These are phyloP conservation scores for Pestalotiopsis sp. DNA, from an alignment of 2,329 filamentous ascomycete species.

Conservation along the genomic window DNA sequence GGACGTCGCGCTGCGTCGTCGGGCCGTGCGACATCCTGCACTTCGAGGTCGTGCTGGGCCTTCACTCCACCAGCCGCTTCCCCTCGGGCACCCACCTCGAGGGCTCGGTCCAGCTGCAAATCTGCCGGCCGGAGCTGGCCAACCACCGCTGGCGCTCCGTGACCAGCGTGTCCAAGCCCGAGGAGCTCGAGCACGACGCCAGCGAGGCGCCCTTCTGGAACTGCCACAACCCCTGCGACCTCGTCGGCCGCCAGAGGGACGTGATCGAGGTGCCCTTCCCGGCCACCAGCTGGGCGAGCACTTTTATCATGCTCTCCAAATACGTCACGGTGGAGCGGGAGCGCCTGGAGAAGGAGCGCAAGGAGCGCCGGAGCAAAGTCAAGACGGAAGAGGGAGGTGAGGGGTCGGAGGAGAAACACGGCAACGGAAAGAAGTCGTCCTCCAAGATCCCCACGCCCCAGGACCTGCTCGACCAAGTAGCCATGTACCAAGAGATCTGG, in stretches of 20 bases:
- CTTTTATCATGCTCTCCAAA: slow-evolving; percentile 58
- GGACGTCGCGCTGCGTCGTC: slow-evolving; percentile 34
- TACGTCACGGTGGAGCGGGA: slow-evolving; percentile 42
- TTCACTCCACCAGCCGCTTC: slow-evolving; percentile 60
- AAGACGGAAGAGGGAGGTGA: slow-evolving; percentile 37
- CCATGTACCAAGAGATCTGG: slow-evolving; percentile 70
- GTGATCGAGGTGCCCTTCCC: slow-evolving; percentile 61
- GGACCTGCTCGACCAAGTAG: slow-evolving; percentile 61
- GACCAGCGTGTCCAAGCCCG: slow-evolving; percentile 59
- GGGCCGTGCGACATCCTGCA: slow-evolving; percentile 60
- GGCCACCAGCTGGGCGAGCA: slow-evolving; percentile 60
- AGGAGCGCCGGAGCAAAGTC: slow-evolving; percentile 1
- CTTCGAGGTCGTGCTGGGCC: slow-evolving; percentile 62
- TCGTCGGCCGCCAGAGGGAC: slow-evolving; percentile 22
- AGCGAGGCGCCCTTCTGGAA: slow-evolving; percentile 46
- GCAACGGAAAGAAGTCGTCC: background rate
- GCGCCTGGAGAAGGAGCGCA: slow-evolving; percentile 25
- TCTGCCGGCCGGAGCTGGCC: slow-evolving; percentile 55
- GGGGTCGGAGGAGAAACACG: slow-evolving; percentile 11
- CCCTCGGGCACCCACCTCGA: slow-evolving; percentile 62
- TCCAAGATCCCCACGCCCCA: slow-evolving; percentile 28
- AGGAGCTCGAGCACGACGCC: slow-evolving; percentile 50
- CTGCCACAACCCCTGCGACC: slow-evolving; percentile 51
- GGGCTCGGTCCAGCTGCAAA: slow-evolving; percentile 60
- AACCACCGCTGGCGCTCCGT: slow-evolving; percentile 63